A percentile compares a stretch with the other conserved stretches of the same genome.
Evolutionary conservation across 768 basidiomycete genomes (phyloP).

Genomic region (Trametes meyenii): DNA sequence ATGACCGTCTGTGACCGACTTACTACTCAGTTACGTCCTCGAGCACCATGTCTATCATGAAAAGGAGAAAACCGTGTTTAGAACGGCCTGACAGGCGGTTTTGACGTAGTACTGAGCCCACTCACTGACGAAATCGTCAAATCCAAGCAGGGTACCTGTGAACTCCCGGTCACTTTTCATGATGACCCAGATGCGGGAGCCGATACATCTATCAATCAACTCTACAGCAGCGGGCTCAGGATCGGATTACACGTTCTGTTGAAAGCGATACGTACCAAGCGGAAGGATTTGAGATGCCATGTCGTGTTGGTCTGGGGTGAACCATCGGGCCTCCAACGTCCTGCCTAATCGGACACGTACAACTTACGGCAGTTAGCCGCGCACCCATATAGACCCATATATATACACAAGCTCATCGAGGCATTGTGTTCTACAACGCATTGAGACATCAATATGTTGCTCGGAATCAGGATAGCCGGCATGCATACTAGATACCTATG

Average conservation of each 20-base stretch:
- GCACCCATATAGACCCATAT: neutral
- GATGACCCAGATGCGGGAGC: constrained; percentile 95
- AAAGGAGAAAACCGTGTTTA: constrained; percentile 1
- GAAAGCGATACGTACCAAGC: constrained; percentile 56
- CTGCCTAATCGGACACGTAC: constrained; percentile 4
- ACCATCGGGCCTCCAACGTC: constrained; percentile 7
- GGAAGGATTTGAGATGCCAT: constrained; percentile 96
- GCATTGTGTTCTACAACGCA: neutral
- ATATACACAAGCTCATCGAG: too few relatives aligned
- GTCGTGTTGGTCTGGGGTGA: constrained; percentile 18
- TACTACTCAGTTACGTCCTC: constrained; percentile 98
- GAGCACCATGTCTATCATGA: constrained; percentile 78
- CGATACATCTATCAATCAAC: constrained; percentile 96
- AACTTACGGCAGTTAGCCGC: neutral
- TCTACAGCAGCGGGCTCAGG: constrained; percentile 48
- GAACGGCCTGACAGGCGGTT: neutral
- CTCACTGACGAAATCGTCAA: constrained; percentile 99
- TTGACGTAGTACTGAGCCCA: constrained; percentile 33
- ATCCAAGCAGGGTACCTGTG: constrained; percentile 90
- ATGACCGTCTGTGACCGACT: constrained; percentile 34
- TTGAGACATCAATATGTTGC: neutral
- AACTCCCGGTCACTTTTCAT: constrained; percentile 99
- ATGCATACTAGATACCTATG: constrained; percentile 5
- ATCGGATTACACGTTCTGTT: neutral
- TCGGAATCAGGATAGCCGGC: constrained; percentile 6